Conservation (phyloP, 2,329 filamentous ascomycete species). For the Lachnellula subtilissima region DNA sequence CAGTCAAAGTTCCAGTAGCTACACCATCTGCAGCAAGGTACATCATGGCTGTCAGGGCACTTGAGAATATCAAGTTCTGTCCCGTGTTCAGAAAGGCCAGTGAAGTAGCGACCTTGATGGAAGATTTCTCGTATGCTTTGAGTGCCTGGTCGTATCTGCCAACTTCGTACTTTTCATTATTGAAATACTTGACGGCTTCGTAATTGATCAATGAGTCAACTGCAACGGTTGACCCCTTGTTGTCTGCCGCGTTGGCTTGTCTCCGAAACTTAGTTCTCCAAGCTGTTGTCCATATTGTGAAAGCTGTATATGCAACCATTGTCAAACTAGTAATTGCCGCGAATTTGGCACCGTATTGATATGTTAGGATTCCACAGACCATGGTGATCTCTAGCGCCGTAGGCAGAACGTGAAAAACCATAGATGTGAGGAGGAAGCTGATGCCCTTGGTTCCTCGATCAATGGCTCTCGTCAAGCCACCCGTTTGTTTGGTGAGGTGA, state of each 20-base stretch:
- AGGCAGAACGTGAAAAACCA: slow-evolving; percentile 96
- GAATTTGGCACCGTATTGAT: slow-evolving; percentile 89
- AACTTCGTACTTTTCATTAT: slow-evolving; percentile 96
- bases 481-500: slow-evolving; percentile 90
- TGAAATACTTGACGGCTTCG: slow-evolving; percentile 99
- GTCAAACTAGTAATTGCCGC: slow-evolving; percentile 84
- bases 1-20: slow-evolving; percentile 72
- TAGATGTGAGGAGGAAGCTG: slow-evolving; percentile 92
- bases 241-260: slow-evolving; percentile 93
- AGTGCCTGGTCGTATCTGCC: slow-evolving; percentile 84
- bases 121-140: slow-evolving; percentile 82
- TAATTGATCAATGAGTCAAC: slow-evolving; percentile 98
- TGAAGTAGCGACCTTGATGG: slow-evolving; percentile 94
- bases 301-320: slow-evolving; percentile 93
- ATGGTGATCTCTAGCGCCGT: slow-evolving; percentile 91
- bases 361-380: slow-evolving; percentile 94
- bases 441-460: slow-evolving; percentile 98
- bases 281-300: slow-evolving; percentile 92
- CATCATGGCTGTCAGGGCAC: slow-evolving; percentile 95
- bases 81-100: slow-evolving; percentile 89
- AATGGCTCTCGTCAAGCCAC: slow-evolving; percentile 87
- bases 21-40: slow-evolving; percentile 91
- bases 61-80: slow-evolving; percentile 96
- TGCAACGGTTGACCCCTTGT: slow-evolving; percentile 88
- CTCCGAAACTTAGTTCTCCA: slow-evolving; percentile 97